These are phyloP conservation scores for Physcomitrellopsis africana DNA, from an alignment of 225 moss, liverwort and hornwort species.

Conservation along the genomic window DNA sequence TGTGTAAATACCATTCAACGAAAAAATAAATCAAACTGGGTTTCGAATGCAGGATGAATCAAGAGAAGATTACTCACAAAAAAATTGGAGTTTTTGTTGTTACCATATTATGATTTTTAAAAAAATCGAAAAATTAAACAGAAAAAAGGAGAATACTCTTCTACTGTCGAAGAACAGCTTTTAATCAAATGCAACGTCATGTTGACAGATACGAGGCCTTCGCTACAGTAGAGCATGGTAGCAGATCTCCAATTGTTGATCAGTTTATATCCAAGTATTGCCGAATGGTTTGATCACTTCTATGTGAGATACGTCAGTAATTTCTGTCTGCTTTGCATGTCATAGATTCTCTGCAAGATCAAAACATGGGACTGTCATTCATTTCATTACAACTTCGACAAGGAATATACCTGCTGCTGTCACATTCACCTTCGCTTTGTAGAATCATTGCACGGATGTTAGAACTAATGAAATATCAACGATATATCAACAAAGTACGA, in stretches of 20 bases:
- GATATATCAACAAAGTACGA: neutral
- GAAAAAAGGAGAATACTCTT: neutral
- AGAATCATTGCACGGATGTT: neutral
- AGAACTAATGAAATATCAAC: neutral
- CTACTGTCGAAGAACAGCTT: neutral
- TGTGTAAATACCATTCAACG: neutral
- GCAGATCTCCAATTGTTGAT: neutral
- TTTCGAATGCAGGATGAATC: neutral
- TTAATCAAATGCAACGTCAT: conserved; percentile 9
- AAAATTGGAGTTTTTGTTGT: too few relatives aligned
- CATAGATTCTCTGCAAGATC: conserved; percentile 31
- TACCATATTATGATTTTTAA: too few relatives aligned
- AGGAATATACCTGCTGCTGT: neutral
- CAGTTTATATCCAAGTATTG: conserved; percentile 5
- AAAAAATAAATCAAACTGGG: neutral
- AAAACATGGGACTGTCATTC: conserved; percentile 10
- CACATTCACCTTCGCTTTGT: neutral
- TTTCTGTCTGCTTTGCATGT: conserved; percentile 12
- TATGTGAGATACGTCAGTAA: neutral
- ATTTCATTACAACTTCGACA: neutral
- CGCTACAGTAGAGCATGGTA: neutral
- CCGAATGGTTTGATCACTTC: neutral
- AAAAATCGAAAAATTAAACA: too few relatives aligned
- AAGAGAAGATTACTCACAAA: neutral
- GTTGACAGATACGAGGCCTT: conserved; percentile 10